A percentile compares a stretch with the other conserved stretches of the same genome.
Conservation (phyloP, 768 basidiomycete species). For the Naganishia vaughanmartiniae region DNA sequence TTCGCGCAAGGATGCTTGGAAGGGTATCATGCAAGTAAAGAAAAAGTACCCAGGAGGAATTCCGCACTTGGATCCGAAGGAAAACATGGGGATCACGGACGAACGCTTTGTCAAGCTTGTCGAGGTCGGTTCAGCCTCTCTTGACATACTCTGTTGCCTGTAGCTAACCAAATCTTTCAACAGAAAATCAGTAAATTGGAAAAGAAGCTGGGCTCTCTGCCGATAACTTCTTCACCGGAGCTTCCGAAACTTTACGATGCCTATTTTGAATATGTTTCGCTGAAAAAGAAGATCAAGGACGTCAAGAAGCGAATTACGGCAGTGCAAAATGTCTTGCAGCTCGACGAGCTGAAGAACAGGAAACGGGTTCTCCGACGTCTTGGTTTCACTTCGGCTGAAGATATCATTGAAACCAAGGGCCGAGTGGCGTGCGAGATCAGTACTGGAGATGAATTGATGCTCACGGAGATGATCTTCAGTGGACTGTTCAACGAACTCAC, state of each 20-base stretch:
- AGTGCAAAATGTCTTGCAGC: constrained; percentile 86
- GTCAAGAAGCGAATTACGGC: constrained; percentile 82
- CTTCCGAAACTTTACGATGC: constrained; percentile 76
- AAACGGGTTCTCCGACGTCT: constrained; percentile 90
- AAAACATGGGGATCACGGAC: constrained; percentile 94
- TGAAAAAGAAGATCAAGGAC: constrained; percentile 66
- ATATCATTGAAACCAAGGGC: constrained; percentile 97
- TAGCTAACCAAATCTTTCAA: background rate
- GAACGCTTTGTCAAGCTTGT: constrained; percentile 84
- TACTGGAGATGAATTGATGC: constrained; percentile 88
- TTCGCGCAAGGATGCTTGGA: constrained; percentile 79
- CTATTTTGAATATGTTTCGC: constrained; percentile 58
- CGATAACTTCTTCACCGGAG: constrained; percentile 72
- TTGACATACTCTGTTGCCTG: background rate
- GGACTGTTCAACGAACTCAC: constrained; percentile 86
- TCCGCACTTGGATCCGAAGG: constrained; percentile 79
- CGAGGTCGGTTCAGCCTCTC: constrained; percentile 58
- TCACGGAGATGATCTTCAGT: constrained; percentile 96
- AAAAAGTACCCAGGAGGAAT: constrained; percentile 84
- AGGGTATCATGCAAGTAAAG: constrained; percentile 86
- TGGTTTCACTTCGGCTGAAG: constrained; percentile 80
- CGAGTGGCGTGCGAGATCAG: constrained; percentile 98
- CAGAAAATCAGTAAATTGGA: constrained; percentile 93
- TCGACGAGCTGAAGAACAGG: constrained; percentile 92
- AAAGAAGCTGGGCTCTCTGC: constrained; percentile 73